A percentile compares a stretch with the other conserved stretches of the same genome.
These are phyloP conservation scores for Fusarium algeriense DNA, from an alignment of 2,329 filamentous ascomycete genomes.

Conservation along the genomic window DNA sequence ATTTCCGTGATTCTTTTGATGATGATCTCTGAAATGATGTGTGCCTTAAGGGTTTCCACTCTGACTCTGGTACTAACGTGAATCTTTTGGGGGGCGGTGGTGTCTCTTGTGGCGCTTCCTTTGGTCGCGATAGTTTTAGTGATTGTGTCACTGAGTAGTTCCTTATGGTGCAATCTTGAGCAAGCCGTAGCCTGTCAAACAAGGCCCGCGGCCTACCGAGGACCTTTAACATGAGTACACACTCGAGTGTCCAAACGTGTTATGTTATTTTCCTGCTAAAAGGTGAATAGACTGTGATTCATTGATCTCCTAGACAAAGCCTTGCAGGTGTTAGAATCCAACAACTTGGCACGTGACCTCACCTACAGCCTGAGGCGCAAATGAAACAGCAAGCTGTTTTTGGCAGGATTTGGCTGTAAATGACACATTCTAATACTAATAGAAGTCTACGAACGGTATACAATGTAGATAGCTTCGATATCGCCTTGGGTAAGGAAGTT, in stretches of 20 bases:
- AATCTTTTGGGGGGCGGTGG: not conserved
- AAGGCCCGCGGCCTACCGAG: slow-evolving; percentile 7
- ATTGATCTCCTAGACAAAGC: not conserved
- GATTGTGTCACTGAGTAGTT: not conserved
- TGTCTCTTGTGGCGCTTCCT: not conserved
- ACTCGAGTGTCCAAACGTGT: not conserved
- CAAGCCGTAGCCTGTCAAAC: not conserved
- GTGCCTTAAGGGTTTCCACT: not conserved
- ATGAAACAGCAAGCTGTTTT: not conserved
- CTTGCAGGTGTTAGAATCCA: not conserved
- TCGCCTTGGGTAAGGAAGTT: not conserved
- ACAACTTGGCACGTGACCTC: slow-evolving; percentile 20
- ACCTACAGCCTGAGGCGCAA: not conserved
- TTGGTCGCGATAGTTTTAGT: not conserved
- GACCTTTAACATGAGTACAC: slow-evolving; percentile 7
- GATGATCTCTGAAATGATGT: not conserved
- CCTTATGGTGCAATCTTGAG: not conserved
- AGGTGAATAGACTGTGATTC: not conserved
- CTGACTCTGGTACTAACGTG: not conserved
- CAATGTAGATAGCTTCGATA: not conserved
- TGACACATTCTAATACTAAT: not conserved
- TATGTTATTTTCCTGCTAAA: not conserved
- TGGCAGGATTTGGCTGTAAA: not conserved
- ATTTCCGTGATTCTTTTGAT: not conserved
- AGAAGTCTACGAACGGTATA: not conserved